Base-by-base conservation (phyloP, 768 basidiomycete genomes). In the Boletus subparvulus region DNA sequence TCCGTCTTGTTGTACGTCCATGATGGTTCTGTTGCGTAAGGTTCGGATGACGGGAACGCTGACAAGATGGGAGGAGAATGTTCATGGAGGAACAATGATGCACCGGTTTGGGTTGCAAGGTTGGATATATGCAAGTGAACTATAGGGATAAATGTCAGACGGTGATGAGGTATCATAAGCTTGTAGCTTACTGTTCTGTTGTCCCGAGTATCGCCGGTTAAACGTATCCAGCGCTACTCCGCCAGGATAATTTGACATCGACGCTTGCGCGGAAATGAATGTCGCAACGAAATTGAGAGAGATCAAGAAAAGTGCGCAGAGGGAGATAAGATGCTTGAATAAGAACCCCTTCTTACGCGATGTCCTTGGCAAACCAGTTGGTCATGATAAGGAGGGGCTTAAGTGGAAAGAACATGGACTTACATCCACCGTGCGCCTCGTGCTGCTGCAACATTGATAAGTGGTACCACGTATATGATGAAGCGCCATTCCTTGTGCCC, bases 401-500 rank as follows among this genome's bases (percentile, higher is more conserved):
- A n/a, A 43, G 45, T 43, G 24, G 28, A 11, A 33, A 17, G 33
- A 52, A 44, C 16, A 26, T 7, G 16, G 8, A 72, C 88, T 60
- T 72, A 95, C 90, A 94, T 68, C 69, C 78, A 81, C 6, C 75
- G 68, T 2, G 84, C 77, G 3, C 84, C 87, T 16, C 84, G 71
- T 0, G 94, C 87, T 2, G 90, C 93, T 2, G 87, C 83, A 4
- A 94, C 70, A 63, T 97, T 96, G 71, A 93, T 76, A 3, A 84
- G 67, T 0, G 95, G 94, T 0, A 98, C 82, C 17, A 85, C 80
- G 66, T 98, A 98, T 9, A 93, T 80, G 54, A 98, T 77, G 72
- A 99, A 99, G 8, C 97, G 83, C 97, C 97, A 99, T 73, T 99
- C 97, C 69, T 99, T 99, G 74, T 99, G 97, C 0, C 83, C 87